Evolutionary conservation across 345 rosid species (phyloP).

Genomic region (Chamaenerion angustifolium): DNA sequence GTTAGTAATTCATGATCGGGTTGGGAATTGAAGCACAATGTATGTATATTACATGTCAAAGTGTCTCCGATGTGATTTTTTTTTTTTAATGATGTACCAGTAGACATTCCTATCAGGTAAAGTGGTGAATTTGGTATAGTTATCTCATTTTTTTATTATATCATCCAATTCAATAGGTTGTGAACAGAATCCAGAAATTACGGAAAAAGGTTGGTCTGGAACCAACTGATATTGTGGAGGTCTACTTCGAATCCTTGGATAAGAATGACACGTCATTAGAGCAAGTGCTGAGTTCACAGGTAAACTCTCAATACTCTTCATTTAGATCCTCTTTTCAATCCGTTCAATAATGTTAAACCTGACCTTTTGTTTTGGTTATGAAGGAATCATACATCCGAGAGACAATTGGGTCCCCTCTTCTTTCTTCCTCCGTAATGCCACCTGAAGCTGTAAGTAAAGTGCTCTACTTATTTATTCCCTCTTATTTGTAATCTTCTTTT

Average conservation of each 20-base stretch:
- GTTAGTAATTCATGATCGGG: too few species aligned
- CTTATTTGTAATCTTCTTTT: neutral
- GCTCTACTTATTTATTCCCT: neutral
- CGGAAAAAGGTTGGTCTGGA: conserved; percentile 75
- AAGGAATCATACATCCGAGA: conserved; percentile 71
- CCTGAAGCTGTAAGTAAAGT: conserved; percentile 47
- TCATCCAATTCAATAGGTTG: conserved; percentile 27
- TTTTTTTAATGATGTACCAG: too few species aligned
- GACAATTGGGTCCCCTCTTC: conserved; percentile 78
- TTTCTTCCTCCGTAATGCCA: conserved; percentile 46
- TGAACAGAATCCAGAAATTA: conserved; percentile 81
- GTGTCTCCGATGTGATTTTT: too few species aligned
- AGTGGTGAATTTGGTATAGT: conserved; percentile 19
- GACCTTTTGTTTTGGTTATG: conserved; percentile 7
- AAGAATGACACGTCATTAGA: conserved; percentile 37
- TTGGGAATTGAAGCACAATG: too few species aligned
- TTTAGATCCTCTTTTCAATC: neutral
- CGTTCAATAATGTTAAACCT: neutral
- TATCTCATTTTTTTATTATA: neutral
- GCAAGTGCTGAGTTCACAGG: conserved; percentile 66
- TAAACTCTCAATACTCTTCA: conserved; percentile 5
- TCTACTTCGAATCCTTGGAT: conserved; percentile 69
- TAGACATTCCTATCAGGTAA: too few species aligned
- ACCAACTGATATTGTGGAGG: conserved; percentile 87
- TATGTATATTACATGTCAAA: too few species aligned